Conservation (phyloP, 495 filamentous ascomycete species). For the Parathielavia appendiculata region DNA sequence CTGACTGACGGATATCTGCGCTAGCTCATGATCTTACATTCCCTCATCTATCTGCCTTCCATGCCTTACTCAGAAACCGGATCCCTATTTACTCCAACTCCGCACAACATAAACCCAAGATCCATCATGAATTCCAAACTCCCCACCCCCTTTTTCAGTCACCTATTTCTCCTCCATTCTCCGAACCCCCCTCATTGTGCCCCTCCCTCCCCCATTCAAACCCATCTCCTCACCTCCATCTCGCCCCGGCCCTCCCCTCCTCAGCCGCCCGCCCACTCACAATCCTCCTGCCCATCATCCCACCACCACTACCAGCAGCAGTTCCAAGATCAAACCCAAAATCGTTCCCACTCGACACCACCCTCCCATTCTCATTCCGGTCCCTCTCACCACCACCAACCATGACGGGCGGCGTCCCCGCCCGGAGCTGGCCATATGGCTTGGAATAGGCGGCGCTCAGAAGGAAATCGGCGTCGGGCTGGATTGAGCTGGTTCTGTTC, state of each 20-base stretch:
- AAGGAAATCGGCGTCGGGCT: slow-evolving; percentile 51
- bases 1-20: neutral
- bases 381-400: slow-evolving; percentile 28
- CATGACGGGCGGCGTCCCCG: slow-evolving; percentile 46
- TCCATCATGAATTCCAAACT: neutral
- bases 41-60: neutral
- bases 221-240: slow-evolving; percentile 27
- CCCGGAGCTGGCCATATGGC: slow-evolving; percentile 46
- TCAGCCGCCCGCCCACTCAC: slow-evolving; percentile 84
- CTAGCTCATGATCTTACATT: neutral
- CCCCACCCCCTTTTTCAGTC: neutral
- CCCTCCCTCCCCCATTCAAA: slow-evolving; percentile 22
- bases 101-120: neutral
- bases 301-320: neutral
- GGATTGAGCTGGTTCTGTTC: slow-evolving; percentile 40
- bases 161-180: neutral
- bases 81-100: neutral
- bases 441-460: slow-evolving; percentile 27
- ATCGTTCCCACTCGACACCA: slow-evolving; percentile 55
- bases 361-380: slow-evolving; percentile 22
- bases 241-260: slow-evolving; percentile 61
- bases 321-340: slow-evolving; percentile 43
- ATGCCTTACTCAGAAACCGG: neutral
- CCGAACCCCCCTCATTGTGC: neutral
- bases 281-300: slow-evolving; percentile 46